Evolutionary conservation across 2,329 filamentous ascomycete species (phyloP).

Genomic region (Grosmannia huntii): DNA sequence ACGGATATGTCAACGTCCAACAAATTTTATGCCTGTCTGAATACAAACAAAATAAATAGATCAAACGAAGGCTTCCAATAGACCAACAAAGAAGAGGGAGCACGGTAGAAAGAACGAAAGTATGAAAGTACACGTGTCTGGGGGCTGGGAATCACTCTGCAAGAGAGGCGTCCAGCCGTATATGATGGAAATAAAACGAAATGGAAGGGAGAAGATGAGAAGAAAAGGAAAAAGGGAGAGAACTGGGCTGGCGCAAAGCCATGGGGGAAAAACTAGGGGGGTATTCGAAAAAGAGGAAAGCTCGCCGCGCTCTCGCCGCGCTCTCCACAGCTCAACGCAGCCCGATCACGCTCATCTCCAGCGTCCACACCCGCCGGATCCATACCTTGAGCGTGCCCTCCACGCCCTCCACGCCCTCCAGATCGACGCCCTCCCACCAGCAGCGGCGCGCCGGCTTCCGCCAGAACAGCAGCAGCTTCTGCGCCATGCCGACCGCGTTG

Average conservation of each 20-base stretch:
- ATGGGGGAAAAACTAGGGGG: background rate
- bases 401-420: constrained; percentile 79
- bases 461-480: constrained; percentile 96
- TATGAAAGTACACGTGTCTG: background rate
- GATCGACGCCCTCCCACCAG: constrained; percentile 98
- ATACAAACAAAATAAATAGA: background rate
- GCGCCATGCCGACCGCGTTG: constrained; percentile 90
- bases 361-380: constrained; percentile 95
- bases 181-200: background rate
- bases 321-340: constrained; percentile 34
- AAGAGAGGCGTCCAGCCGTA: background rate
- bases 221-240: background rate
- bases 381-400: constrained; percentile 91
- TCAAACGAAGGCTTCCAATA: background rate
- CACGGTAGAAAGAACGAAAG: background rate
- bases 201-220: background rate
- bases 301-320: background rate
- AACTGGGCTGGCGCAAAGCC: background rate
- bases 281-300: background rate
- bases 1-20: too few relatives aligned
- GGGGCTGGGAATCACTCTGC: background rate
- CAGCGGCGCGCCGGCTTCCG: constrained; percentile 89
- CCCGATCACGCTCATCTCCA: constrained; percentile 95
- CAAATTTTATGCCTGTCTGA: background rate
- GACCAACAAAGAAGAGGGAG: background rate